Evolutionary conservation across 2,329 filamentous ascomycete species (phyloP).

Genomic region (Ophiocordyceps robertsii): DNA sequence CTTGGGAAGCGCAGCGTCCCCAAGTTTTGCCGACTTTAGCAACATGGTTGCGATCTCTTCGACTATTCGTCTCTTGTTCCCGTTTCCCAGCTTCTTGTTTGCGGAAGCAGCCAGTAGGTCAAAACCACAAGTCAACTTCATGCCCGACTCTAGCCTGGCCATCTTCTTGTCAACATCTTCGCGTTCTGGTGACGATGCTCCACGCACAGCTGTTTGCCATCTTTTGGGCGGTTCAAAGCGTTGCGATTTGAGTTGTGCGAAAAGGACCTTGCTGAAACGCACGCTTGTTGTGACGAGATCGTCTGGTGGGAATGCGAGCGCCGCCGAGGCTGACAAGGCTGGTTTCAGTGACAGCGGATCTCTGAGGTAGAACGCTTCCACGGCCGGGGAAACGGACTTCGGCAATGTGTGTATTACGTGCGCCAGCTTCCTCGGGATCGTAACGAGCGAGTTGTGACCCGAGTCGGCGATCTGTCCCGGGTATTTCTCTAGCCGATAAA

Average conservation of each 20-base stretch:
- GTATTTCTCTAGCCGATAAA: slow-evolving; percentile 77
- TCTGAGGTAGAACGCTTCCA: slow-evolving; percentile 86
- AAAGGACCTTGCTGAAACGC: slow-evolving; percentile 78
- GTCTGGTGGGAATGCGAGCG: slow-evolving; percentile 54
- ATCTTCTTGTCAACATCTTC: slow-evolving; percentile 6
- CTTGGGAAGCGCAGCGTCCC: slow-evolving; percentile 51
- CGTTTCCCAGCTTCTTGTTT: slow-evolving; percentile 51
- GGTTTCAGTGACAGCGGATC: slow-evolving; percentile 65
- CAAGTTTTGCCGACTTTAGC: slow-evolving; percentile 61
- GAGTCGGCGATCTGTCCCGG: slow-evolving; percentile 61
- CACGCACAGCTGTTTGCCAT: slow-evolving; percentile 25
- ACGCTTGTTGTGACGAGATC: slow-evolving; percentile 72
- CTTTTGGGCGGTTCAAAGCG: slow-evolving; percentile 53
- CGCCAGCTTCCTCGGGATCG: slow-evolving; percentile 70
- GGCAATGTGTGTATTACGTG: slow-evolving; percentile 65
- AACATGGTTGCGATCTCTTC: slow-evolving; percentile 66
- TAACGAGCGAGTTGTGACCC: slow-evolving; percentile 61
- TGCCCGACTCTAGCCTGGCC: slow-evolving; percentile 52
- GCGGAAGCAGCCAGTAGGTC: slow-evolving; percentile 69
- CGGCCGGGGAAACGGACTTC: slow-evolving; percentile 64
- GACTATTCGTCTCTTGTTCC: slow-evolving; percentile 53
- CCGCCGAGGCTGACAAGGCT: slow-evolving; percentile 40
- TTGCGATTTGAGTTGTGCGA: slow-evolving; percentile 81
- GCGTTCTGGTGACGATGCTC: not conserved
- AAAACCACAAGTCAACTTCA: slow-evolving; percentile 83